Conservation (phyloP, 1,139 yeast species). For the Yamadazyma conglobata region DNA sequence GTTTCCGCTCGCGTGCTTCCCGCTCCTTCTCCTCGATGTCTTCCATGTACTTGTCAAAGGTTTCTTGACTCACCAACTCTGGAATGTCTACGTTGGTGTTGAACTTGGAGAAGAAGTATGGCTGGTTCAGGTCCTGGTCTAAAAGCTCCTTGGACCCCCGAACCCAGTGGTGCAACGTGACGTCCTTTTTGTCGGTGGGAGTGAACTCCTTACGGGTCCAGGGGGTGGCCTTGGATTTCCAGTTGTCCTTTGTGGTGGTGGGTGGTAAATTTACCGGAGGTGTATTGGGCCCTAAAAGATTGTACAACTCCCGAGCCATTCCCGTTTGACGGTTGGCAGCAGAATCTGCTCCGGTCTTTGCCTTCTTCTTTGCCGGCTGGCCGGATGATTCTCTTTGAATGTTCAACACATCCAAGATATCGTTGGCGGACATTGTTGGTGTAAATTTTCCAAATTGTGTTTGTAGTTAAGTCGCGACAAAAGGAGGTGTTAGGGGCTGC, state of each 20-base stretch:
- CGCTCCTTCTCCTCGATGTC: slow-evolving; percentile 24
- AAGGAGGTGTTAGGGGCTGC: too few species aligned
- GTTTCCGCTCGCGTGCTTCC: slow-evolving; percentile 19
- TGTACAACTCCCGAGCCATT: slow-evolving; percentile 86
- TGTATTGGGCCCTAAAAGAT: slow-evolving; percentile 84
- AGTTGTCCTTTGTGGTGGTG: slow-evolving; percentile 60
- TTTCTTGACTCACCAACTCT: slow-evolving; percentile 57
- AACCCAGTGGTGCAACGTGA: slow-evolving; percentile 77
- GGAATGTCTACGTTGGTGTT: slow-evolving; percentile 72
- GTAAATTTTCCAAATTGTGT: too few species aligned
- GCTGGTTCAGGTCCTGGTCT: slow-evolving; percentile 33
- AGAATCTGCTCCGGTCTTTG: slow-evolving; percentile 27
- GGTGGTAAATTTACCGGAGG: slow-evolving; percentile 71
- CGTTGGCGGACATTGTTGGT: slow-evolving; percentile 53
- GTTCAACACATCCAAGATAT: slow-evolving; percentile 76
- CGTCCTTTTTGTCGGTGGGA: slow-evolving; percentile 46
- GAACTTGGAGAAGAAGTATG: slow-evolving; percentile 73
- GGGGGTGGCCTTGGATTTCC: slow-evolving; percentile 71
- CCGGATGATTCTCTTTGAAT: slow-evolving; percentile 45
- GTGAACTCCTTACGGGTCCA: slow-evolving; percentile 72
- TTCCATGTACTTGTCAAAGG: slow-evolving; percentile 51
- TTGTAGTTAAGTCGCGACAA: too few species aligned
- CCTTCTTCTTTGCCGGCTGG: slow-evolving; percentile 39
- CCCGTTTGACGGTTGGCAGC: slow-evolving; percentile 52
- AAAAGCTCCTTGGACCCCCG: slow-evolving; percentile 62